phyloP scores from a whole-genome alignment of 2,329 filamentous ascomycete genomes.

The Ceratocystiopsis sp. region DNA sequence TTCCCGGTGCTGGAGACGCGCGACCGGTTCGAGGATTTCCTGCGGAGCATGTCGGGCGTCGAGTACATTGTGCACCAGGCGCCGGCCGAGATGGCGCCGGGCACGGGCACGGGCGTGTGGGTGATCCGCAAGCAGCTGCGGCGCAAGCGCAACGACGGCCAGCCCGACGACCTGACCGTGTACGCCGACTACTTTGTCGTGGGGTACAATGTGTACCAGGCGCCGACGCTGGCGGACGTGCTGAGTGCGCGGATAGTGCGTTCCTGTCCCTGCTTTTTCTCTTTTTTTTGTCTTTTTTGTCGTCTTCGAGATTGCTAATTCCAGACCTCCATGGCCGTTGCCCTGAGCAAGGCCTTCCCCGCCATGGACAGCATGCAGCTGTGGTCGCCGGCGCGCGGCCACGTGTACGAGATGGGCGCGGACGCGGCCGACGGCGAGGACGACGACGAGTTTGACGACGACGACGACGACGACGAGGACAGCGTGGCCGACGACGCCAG shows the following conservation, averaged over 20 bases:
- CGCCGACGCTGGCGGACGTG: slow-evolving; percentile 42
- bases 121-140: slow-evolving; percentile 52
- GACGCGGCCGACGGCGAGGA: slow-evolving; percentile 1
- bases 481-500: not conserved
- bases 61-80: slow-evolving; percentile 51
- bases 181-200: slow-evolving; percentile 47
- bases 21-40: slow-evolving; percentile 43
- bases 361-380: slow-evolving; percentile 31
- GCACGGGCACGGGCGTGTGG: slow-evolving; percentile 48
- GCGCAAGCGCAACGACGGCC: slow-evolving; percentile 29
- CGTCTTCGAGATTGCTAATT: no score
- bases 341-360: slow-evolving; percentile 35
- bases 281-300: no score
- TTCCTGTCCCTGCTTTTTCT: no score
- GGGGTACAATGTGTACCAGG: slow-evolving; percentile 50
- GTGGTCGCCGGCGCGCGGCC: slow-evolving; percentile 37
- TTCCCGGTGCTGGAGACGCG: slow-evolving; percentile 39
- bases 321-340: slow-evolving; percentile 36
- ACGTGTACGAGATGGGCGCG: slow-evolving; percentile 29
- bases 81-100: slow-evolving; percentile 43
- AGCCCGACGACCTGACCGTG: slow-evolving; percentile 36
- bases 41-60: slow-evolving; percentile 47
- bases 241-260: slow-evolving; percentile 40
- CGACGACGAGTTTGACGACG: slow-evolving; percentile 3
- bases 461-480: slow-evolving; percentile 1